These are phyloP conservation scores for Pseudotulostoma volvatum DNA, from an alignment of 495 filamentous ascomycete species.

Conservation along the genomic window DNA sequence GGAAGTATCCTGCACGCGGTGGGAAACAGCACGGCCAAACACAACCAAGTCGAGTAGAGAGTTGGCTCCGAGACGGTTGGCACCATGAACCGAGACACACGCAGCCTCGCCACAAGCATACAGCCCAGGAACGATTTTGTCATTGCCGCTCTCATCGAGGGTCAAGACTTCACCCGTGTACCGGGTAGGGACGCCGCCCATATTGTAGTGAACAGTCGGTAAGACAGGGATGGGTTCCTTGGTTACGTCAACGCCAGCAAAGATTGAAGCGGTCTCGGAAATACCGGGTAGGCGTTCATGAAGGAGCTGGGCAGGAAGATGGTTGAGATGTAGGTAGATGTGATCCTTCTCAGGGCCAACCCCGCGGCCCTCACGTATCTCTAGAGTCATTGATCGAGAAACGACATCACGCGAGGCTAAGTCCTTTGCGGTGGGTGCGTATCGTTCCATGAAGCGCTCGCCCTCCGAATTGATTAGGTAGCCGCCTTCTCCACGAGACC, in stretches of 20 bases:
- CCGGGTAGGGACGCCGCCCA: conserved; percentile 95
- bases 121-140: conserved; percentile 86
- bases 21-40: conserved; percentile 90
- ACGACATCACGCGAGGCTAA: conserved; percentile 85
- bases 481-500: conserved; percentile 94
- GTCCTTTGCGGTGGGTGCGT: conserved; percentile 95
- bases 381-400: conserved; percentile 90
- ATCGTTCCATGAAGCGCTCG: conserved; percentile 98
- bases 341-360: conserved; percentile 94
- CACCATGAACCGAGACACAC: conserved; percentile 93
- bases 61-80: conserved; percentile 94
- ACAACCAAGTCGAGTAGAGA: conserved; percentile 94
- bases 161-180: conserved; percentile 93
- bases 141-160: conserved; percentile 63
- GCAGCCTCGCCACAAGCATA: conserved; percentile 95
- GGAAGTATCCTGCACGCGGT: conserved; percentile 86
- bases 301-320: conserved; percentile 76
- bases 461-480: conserved; percentile 93
- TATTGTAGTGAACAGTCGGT: conserved; percentile 98
- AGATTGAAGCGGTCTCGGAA: conserved; percentile 92
- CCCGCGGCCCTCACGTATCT: conserved; percentile 93
- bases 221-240: conserved; percentile 95
- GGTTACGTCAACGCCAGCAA: conserved; percentile 87
- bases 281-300: conserved; percentile 96
- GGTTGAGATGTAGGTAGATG: conserved; percentile 90